Conservation (phyloP, 768 basidiomycete species). For the Trichaptum fuscoviolaceum region DNA sequence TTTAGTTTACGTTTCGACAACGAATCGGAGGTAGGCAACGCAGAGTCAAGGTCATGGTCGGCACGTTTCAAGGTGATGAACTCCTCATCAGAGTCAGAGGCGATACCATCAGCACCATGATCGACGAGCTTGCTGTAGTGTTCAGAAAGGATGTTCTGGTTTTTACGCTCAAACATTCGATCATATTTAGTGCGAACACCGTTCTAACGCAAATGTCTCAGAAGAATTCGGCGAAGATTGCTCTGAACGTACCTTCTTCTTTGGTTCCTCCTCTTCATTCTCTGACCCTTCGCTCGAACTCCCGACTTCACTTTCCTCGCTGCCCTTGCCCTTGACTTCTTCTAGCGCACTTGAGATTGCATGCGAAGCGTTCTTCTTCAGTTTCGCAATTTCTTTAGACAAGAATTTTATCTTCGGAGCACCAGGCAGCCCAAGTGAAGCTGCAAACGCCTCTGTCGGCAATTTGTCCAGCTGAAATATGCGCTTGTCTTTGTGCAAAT, state of each 20-base stretch:
- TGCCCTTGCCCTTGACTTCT: constrained; percentile 19
- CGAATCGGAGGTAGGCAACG: constrained; percentile 36
- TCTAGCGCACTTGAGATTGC: constrained; percentile 32
- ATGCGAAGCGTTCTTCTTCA: constrained; percentile 69
- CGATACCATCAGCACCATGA: constrained; percentile 41
- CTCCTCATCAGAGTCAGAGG: constrained; percentile 56
- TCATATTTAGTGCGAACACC: constrained; percentile 89
- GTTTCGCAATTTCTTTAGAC: constrained; percentile 58
- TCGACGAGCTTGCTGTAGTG: constrained; percentile 89
- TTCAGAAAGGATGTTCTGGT: constrained; percentile 85
- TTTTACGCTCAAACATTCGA: constrained; percentile 95
- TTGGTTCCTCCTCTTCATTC: constrained; percentile 24
- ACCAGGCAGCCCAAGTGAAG: constrained; percentile 88
- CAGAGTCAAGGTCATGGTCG: constrained; percentile 62
- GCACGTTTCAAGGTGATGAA: constrained; percentile 94
- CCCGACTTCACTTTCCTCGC: constrained; percentile 15
- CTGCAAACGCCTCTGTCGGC: constrained; percentile 79
- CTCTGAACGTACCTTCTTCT: constrained; percentile 4
- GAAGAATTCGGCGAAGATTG: constrained; percentile 1
- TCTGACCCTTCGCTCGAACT: constrained; percentile 14
- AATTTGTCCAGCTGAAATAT: constrained; percentile 85
- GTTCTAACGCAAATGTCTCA: constrained; percentile 19
- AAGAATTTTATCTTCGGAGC: constrained; percentile 94
- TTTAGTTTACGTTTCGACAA: constrained; percentile 88
- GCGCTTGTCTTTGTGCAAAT: constrained; percentile 90